Percentiles rank a stretch among this genome's conserved stretches.
Conservation (phyloP, 2,329 filamentous ascomycete genomes). For the Neonectria sp. region DNA sequence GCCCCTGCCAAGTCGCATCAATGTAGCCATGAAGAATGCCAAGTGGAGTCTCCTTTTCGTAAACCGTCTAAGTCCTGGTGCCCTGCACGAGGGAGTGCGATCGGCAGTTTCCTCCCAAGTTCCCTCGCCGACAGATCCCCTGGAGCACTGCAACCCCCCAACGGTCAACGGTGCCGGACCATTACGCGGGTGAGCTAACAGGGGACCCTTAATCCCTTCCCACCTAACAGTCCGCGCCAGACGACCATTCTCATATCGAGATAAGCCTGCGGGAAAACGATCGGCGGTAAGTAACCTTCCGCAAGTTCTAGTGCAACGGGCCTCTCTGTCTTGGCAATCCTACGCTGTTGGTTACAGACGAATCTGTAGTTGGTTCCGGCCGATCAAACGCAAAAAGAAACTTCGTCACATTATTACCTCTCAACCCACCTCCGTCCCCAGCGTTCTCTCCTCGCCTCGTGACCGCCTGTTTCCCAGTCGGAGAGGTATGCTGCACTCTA, state of each 20-base stretch:
- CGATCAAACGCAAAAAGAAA: not conserved
- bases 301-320: not conserved
- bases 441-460: not conserved
- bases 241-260: not conserved
- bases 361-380: not conserved
- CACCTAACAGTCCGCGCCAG: too few species aligned
- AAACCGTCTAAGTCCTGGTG: not conserved
- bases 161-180: too few species aligned
- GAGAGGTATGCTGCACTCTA: too few species aligned
- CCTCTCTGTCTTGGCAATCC: not conserved
- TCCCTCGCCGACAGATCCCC: not conserved
- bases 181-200: not conserved
- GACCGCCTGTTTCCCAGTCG: not conserved
- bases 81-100: not conserved
- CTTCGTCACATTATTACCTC: not conserved
- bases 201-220: not conserved
- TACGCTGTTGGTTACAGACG: not conserved
- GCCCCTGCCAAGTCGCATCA: too few species aligned
- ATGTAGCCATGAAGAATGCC: not conserved
- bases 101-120: not conserved
- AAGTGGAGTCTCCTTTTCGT: too few species aligned
- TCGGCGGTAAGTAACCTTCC: not conserved
- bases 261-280: not conserved
- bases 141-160: too few species aligned
- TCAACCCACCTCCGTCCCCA: not conserved